Evolutionary conservation across 257 asterid genomes (phyloP), one percentile per base, ranked within the genome.

Genomic region (Solanum dulcamara): DNA sequence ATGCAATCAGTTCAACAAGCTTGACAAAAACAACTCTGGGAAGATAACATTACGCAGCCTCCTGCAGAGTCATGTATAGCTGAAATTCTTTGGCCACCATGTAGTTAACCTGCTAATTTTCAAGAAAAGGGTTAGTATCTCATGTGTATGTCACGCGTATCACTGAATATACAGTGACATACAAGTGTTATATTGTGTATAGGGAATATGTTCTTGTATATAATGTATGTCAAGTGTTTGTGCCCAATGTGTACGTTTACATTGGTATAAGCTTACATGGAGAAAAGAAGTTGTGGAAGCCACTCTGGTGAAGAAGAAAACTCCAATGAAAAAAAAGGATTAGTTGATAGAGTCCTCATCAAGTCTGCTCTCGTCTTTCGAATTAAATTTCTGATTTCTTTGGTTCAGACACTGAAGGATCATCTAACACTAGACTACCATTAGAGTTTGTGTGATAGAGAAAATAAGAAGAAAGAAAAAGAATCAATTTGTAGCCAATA

Each of bases 31-130:
- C 72, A 92, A 92, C 89, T 93, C 94, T 77, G 97, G 98, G 35
- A 95, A 93, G 91, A 93, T 95, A 85, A 92, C 97, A 32, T 93
- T 94, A 37, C 94, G 89, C 4, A 96, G 92, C 90, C 97, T 95
- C 51, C 88, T 87, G 90, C 96, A 92, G 55, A 74, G 87, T 72
- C 91, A 89, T 15, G 28, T 77, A 30, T 77, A 48, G 42, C 64
- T 17, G 20, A 28, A 26, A 77, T 46, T 77, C 28, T 77, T 46
- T 77, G 6, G 42, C 18, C 30, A 15, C 60, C 60, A 2, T 28
- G 40, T 24, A 44, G 15, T 26, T 64, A 64, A 42, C 44, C 59
- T 24, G 26, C 59, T 42, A 26, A 44, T 13, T 26, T 44, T 26
- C 81, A 44, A n/a, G 26, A 77, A 46, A 44, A 77, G 46, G 62